These are phyloP conservation scores for Phytophthora colocasiae DNA, from an alignment of 352 stramenopile genomes.

Conservation along the genomic window DNA sequence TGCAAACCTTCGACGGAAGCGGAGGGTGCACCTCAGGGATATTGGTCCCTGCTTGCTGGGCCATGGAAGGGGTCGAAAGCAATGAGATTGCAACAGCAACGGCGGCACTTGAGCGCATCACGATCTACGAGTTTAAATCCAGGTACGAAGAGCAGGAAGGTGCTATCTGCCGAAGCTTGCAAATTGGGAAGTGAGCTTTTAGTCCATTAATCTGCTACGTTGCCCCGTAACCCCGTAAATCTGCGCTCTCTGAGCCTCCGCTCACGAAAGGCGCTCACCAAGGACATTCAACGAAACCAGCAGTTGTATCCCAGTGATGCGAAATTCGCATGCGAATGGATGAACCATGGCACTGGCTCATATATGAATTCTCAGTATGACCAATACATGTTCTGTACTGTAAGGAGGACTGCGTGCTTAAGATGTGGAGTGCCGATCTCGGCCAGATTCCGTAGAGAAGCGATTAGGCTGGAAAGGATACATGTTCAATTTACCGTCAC, in stretches of 20 bases:
- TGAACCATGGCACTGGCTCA: too few species aligned
- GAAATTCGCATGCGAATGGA: background rate
- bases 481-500: constrained; percentile 3
- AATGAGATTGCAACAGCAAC: constrained; percentile 8
- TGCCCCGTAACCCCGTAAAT: too few species aligned
- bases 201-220: background rate
- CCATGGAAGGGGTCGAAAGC: constrained; percentile 2
- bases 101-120: constrained; percentile 13
- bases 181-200: constrained; percentile 17
- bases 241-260: background rate
- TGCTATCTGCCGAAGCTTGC: background rate
- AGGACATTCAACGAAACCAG: constrained; percentile 9
- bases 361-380: too few species aligned
- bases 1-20: constrained; percentile 43
- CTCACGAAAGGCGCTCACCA: background rate
- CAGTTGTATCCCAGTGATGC: constrained; percentile 7
- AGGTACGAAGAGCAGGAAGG: background rate
- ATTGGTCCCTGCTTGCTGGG: constrained; percentile 49
- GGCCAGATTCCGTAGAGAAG: constrained; percentile 12
- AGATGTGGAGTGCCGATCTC: constrained; percentile 14
- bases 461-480: background rate
- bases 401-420: background rate
- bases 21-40: constrained; percentile 47
- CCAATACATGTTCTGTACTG: too few species aligned
- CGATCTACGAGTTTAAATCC: background rate